Evolutionary conservation across 176 grass and related monocot species (phyloP).

Genomic region (Aegilops longissima): DNA sequence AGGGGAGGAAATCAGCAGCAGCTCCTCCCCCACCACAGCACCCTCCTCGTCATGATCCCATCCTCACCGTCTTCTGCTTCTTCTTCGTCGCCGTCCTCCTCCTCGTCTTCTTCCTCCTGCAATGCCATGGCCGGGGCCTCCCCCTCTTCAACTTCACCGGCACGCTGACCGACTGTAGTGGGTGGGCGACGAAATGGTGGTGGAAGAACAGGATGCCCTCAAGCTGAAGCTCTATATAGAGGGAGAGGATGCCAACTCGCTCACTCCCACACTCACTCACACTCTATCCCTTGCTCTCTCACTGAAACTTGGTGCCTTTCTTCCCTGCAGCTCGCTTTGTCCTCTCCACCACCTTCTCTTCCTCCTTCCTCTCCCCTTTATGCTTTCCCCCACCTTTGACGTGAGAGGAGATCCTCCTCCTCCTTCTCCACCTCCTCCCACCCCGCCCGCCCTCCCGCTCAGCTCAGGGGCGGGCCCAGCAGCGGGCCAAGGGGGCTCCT

Average conservation of each 20-base stretch:
- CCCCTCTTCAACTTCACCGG: background rate
- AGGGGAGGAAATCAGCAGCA: conserved; percentile 29
- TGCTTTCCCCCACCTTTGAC: conserved; percentile 40
- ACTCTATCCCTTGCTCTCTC: background rate
- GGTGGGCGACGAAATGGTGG: background rate
- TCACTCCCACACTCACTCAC: too few relatives aligned
- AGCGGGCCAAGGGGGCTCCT: conserved; percentile 9
- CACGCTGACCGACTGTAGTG: background rate
- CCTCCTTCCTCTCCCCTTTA: conserved; percentile 30
- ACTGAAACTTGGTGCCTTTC: background rate
- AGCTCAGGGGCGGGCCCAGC: conserved; percentile 35
- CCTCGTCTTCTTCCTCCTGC: conserved; percentile 26
- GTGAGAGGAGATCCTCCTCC: conserved; percentile 48
- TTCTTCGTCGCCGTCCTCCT: background rate
- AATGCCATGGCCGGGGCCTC: conserved; percentile 35
- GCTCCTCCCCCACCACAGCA: background rate
- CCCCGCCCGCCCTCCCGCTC: background rate
- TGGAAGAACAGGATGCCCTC: conserved; percentile 32
- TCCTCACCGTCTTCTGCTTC: conserved; percentile 19
- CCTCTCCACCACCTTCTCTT: background rate
- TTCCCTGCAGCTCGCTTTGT: background rate
- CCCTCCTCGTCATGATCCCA: background rate
- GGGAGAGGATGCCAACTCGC: too few relatives aligned
- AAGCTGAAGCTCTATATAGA: background rate
- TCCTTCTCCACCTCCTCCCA: background rate